Percentiles rank a stretch among this genome's conserved stretches.
Conservation (phyloP, 2,329 filamentous ascomycete species). For the Sarocladiaceae sp. region DNA sequence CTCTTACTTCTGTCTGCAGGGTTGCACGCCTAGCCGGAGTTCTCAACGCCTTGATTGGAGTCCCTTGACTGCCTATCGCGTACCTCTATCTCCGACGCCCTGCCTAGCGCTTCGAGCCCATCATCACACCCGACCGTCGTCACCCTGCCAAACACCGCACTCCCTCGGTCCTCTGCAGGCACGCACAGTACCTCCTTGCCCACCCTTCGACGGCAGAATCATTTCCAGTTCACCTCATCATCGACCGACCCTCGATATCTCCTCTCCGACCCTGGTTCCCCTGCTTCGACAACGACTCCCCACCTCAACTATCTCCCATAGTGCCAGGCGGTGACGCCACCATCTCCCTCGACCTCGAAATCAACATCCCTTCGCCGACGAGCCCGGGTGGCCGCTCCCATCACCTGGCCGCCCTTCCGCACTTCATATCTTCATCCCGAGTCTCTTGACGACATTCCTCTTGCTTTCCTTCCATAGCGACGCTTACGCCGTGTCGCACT, state of each 20-base stretch:
- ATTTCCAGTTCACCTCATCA: too few species aligned
- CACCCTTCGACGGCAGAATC: too few species aligned
- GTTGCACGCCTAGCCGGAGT: too few species aligned
- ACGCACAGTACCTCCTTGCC: too few species aligned
- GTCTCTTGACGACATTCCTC: neutral
- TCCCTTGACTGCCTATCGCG: too few species aligned
- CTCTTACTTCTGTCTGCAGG: too few species aligned
- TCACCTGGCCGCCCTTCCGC: conserved; percentile 6
- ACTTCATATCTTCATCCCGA: neutral
- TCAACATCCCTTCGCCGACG: neutral
- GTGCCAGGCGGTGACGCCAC: conserved; percentile 6
- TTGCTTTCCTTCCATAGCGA: conserved; percentile 3
- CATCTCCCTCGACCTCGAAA: conserved; percentile 8
- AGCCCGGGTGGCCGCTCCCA: conserved; percentile 5
- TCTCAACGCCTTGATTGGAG: too few species aligned
- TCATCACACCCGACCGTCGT: too few species aligned
- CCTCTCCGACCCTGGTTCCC: neutral
- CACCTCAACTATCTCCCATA: neutral
- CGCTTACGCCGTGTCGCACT: neutral
- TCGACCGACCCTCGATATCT: conserved; percentile 4
- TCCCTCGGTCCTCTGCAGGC: too few species aligned
- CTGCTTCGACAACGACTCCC: neutral
- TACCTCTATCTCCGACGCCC: too few species aligned
- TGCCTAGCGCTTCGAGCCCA: too few species aligned
- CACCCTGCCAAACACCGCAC: too few species aligned